Base-by-base conservation (phyloP, 192 early-diverging fungal genomes). In the Podila epicladia region DNA sequence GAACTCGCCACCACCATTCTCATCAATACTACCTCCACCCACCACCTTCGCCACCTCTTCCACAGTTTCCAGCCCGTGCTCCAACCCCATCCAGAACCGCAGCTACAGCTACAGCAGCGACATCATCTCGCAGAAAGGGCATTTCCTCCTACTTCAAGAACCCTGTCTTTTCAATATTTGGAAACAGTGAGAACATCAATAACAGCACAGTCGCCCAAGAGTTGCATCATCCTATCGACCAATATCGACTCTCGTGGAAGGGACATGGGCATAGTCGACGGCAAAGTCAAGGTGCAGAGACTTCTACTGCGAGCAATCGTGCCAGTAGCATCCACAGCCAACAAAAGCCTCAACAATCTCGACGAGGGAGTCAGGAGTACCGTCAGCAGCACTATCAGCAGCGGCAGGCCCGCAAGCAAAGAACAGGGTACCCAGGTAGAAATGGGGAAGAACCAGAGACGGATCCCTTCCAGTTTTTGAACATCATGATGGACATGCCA, bases 391-490 rank as follows among this genome's bases (percentile, higher is more conserved):
- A n/a, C 20, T 53, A 58, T n/a, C 22, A 62, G 26, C 32, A 28
- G 26, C 31, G n/a, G 35, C 28, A 28, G 49, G 13, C 58, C 24
- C 5, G 58, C 12, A 24, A 24, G 24, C 58, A 51, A 9, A 79
- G 69, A 60, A 72, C 76, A 3, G 76, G 76, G 2, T 33, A 63
- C 28, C 76, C 76, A 19, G 76, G 70, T 2, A 45, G 49, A 49
- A 64, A 68, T 29, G 76, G 76, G 0, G 76, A 72, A 31, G 76
- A 79, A 35, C 76, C 76, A 6, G 76, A 79, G 61, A 79, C 76
- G 24, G 45, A 79, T 38, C 19, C 66, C 15, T 79, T 79, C 37
- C 66, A 79, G 29, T 79, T 68, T 72, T 32, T 72, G 6, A 51
- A 72, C 28, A 63, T 72, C 38, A 79, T 72, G 4, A 32, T 72